Percentiles rank a stretch among this genome's conserved stretches.
Evolutionary conservation across 23 red algal species (phyloP).

Genomic region (Pyropia yezoensis): DNA sequence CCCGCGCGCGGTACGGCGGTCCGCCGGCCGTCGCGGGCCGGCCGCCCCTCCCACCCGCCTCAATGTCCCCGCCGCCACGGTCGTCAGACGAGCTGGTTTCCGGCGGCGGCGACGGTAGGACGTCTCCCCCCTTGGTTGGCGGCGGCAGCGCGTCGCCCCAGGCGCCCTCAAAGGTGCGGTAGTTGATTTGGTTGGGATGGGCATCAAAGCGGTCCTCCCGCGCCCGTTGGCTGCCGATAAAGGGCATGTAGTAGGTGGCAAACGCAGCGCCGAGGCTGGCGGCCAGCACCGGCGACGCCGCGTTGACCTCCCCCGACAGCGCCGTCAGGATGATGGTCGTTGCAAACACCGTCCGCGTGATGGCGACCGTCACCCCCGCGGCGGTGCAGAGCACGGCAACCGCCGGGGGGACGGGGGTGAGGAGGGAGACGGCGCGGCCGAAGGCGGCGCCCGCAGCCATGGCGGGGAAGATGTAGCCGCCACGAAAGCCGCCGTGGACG

Average conservation of each 20-base stretch:
- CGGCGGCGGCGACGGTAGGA: too few species aligned
- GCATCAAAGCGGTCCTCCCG: constrained; percentile 61
- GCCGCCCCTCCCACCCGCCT: too few species aligned
- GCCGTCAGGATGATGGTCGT: constrained; percentile 64
- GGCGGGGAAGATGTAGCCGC: constrained; percentile 86
- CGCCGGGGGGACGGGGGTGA: constrained; percentile 57
- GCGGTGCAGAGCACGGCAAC: constrained; percentile 49
- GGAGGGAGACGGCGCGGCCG: constrained; percentile 49
- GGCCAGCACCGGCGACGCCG: constrained; percentile 41
- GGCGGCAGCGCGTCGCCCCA: constrained; percentile 4
- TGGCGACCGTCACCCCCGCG: constrained; percentile 72
- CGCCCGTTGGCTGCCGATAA: constrained; percentile 41
- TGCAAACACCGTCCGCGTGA: constrained; percentile 64
- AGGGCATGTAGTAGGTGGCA: constrained; percentile 72
- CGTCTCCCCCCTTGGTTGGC: too few species aligned
- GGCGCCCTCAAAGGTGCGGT: constrained; percentile 26
- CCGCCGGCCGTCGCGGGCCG: too few species aligned
- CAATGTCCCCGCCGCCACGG: too few species aligned
- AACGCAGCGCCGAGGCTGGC: constrained; percentile 39
- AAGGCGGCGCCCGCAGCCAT: constrained; percentile 69
- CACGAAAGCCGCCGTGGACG: constrained; percentile 57
- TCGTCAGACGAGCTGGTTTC: too few species aligned
- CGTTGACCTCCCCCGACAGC: constrained; percentile 63
- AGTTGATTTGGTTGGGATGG: constrained; percentile 46
- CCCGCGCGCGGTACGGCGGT: too few species aligned